Evolutionary conservation across 2,329 filamentous ascomycete genomes (phyloP), one percentile per base, ranked within the genome.

Genomic region (Cladosporium colombiae): DNA sequence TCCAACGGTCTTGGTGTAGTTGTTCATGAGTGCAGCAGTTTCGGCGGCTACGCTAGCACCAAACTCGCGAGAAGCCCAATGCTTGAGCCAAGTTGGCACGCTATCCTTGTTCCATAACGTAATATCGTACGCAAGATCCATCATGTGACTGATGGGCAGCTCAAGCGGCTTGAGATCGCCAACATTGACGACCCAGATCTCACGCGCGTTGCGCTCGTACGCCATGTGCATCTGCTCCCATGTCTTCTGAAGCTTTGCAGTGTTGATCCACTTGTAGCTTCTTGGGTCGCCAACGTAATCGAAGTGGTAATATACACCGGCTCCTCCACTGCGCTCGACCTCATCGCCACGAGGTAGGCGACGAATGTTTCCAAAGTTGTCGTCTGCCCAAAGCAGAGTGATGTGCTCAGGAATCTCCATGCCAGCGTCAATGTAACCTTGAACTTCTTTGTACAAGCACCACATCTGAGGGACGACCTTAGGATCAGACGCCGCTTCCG

Each of bases 361-460:
- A 31, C 87, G 82, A 29, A 89, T 82, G 74, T 89, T 88, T 13
- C 88, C 88, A 81, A 68, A 73, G 53, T 72, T 91, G 76, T 91
- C 89, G 73, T 91, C 89, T 0, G 87, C 83, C 84, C 88, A 91
- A 5, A 91, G 80, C 27, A 91, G 79, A 1, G 87, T 91, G 31
- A 91, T 84, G 71, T 89, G 84, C 44, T 91, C 88, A 0, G 88
- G 77, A 75, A 90, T 83, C 2, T 79, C 78, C 73, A 91, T 82
- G 1, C 89, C 89, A 18, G 85, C 81, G 65, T 89, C 85, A 66
- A 88, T 86, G 74, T 91, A 91, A 7, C 85, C 84, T 76, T 89
- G 88, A 1, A 92, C 88, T 74, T 92, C 89, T 73, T 91, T 91
- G 77, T 91, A 92, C 67, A 91, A 78, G 70, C 88, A 90, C 88